phyloP scores from a whole-genome alignment of 2,329 filamentous ascomycete species.

The Epichloe typhina region DNA sequence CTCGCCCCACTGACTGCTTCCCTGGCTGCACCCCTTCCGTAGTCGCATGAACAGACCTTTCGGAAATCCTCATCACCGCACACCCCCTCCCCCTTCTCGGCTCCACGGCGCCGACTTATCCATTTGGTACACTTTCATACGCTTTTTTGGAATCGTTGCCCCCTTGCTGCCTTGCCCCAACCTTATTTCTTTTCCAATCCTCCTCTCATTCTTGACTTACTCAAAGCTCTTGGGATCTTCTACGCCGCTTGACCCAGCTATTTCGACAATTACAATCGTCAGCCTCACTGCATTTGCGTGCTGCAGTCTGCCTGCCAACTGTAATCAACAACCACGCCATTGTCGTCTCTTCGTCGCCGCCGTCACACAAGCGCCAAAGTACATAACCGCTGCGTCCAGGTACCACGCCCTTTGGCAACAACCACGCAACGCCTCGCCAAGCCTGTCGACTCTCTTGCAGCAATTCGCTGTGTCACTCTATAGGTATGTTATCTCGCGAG shows the following conservation, averaged over 20 bases:
- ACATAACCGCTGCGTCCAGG: not conserved
- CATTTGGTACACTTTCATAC: slow-evolving; percentile 12
- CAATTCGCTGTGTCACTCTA: too few relatives aligned
- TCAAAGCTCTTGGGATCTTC: not conserved
- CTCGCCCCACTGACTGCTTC: not conserved
- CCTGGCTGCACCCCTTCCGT: not conserved
- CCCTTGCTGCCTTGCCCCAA: slow-evolving; percentile 11
- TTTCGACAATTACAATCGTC: not conserved
- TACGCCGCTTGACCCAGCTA: not conserved
- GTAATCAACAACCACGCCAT: not conserved
- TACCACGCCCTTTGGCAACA: too few relatives aligned
- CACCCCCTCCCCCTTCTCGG: slow-evolving; percentile 15
- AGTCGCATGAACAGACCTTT: not conserved
- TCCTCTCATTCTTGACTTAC: slow-evolving; percentile 3
- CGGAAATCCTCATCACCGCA: slow-evolving; percentile 3
- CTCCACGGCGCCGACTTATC: slow-evolving; percentile 22
- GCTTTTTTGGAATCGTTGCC: slow-evolving; percentile 1
- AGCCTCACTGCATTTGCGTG: not conserved
- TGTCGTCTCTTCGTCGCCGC: not conserved
- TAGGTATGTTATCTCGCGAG: too few relatives aligned
- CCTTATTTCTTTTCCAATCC: slow-evolving; percentile 9
- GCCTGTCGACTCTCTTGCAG: too few relatives aligned
- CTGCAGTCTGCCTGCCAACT: not conserved
- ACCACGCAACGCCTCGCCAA: too few relatives aligned
- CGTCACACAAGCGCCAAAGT: not conserved